Base-by-base conservation (phyloP, 257 asterid species). In the Striga asiatica region DNA sequence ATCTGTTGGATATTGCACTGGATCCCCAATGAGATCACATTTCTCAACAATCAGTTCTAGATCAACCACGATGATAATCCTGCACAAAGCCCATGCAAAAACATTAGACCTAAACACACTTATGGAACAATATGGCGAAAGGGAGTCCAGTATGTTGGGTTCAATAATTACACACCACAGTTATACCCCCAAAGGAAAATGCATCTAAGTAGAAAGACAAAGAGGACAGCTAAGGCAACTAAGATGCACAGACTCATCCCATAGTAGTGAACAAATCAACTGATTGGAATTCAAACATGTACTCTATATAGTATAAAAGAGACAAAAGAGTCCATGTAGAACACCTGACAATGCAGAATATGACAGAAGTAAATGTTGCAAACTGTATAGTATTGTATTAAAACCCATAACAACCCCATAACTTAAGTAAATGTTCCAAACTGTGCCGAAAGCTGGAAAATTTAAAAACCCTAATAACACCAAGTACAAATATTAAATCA, bases 31-130 rank as follows among this genome's bases (percentile, higher is more conserved):
- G 50, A 54, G 71, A 69, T 84, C 89, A 71, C 86, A 92, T 19
- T 38, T 58, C 19, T 70, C 83, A 39, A 66, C 71, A 50, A 84
- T 55, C 60, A 92, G 76, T 3, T 81, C 93, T 64, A 92, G 62
- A 50, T 82, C 81, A 54, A 83, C 51, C 65, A 92, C 75, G 49
- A 92, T 92, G 67, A 83, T 69, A 50, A 92, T 88, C 83, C 99
- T 92, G 97, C 73, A 35, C 74, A 61, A 50, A 51, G 20, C 17
- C 13, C 29, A 75, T 46, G 12, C 18, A n/a, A 42, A 50, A 53
- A 32, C 24, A 18, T 38, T 53, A 56, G 34, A n/a, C n/a, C n/a
- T 21, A 55, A 31, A 58, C 50, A 46, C 17, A 28, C 12, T 47
- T 39, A 42, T 11, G 1, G 55, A 11, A 13, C 41, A 38, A 10